Conservation (phyloP, 2,329 filamentous ascomycete genomes). For the Dichotomopilus funicola region DNA sequence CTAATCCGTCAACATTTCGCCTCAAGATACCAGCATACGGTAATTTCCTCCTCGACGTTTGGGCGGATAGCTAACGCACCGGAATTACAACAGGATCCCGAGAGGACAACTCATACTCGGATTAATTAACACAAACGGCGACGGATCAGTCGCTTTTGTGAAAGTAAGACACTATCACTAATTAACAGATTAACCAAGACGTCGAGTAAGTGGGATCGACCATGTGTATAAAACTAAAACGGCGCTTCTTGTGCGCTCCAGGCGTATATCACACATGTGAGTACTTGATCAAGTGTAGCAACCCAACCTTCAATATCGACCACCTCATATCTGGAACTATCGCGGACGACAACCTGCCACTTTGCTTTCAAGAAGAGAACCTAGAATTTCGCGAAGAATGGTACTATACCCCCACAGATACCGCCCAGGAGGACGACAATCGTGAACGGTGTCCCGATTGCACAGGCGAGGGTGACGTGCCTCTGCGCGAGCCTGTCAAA, state of each 20-base stretch:
- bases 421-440: too few relatives aligned
- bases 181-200: too few relatives aligned
- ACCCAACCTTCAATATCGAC: neutral
- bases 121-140: too few relatives aligned
- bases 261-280: neutral
- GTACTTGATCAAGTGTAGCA: constrained; percentile 3
- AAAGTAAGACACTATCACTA: too few relatives aligned
- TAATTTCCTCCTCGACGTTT: too few relatives aligned
- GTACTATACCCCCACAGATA: neutral
- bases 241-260: neutral
- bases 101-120: too few relatives aligned
- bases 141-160: too few relatives aligned
- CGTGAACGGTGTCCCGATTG: neutral
- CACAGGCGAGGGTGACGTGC: neutral
- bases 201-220: neutral
- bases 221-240: constrained; percentile 4
- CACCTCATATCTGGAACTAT: neutral
- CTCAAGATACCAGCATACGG: too few relatives aligned
- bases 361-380: neutral
- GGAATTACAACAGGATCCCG: too few relatives aligned
- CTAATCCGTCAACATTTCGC: too few relatives aligned
- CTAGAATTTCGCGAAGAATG: neutral
- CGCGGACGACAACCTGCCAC: neutral
- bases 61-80: too few relatives aligned
- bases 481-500: neutral